Base-by-base conservation (phyloP, 176 grass and related monocot species). In the Guadua angustifolia region DNA sequence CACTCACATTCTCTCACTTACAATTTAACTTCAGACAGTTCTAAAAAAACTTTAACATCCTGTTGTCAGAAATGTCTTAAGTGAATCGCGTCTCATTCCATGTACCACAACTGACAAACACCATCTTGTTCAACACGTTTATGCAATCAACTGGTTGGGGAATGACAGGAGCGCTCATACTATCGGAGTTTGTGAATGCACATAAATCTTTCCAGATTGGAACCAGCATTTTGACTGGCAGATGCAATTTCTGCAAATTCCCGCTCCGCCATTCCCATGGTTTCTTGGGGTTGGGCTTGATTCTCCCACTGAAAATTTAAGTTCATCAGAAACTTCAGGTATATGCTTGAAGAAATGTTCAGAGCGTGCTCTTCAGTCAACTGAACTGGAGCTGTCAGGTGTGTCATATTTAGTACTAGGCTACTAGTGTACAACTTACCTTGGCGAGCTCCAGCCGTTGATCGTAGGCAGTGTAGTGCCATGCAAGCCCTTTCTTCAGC, bases 191-290 rank as follows among this genome's bases (percentile, higher is more conserved):
- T 33, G 64, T 47, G 26, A 88, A 79, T 11, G 56, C 25, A 26
- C 84, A 86, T 66, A 99, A 83, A 21, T 83, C 80, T 74, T 90
- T 92, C 88, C 93, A 95, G 43, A 94, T 86, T 0, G 89, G 93
- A 61, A 99, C 39, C 85, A 95, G 69, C 26, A 92, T 86, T 82
- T 88, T 95, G 12, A 83, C 35, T 3, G 91, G 87, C 9, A 83
- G 96, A 69, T 21, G 65, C 35, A 92, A 38, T 36, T 86, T 87
- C 96, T 92, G 88, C 89, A 91, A 24, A 75, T 69, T 80, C 29
- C 78, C 78, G 69, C 88, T 95, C 67, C 93, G 92, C 93, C 93
- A 95, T 73, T 95, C 89, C 95, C 95, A 98, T 87, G 95, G 93
- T 72, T 94, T 90, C 49, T 93, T 80, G 2, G 93, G 89, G 62